Conservation (phyloP, 306 rosid species). For the Heteromeles arbutifolia region DNA sequence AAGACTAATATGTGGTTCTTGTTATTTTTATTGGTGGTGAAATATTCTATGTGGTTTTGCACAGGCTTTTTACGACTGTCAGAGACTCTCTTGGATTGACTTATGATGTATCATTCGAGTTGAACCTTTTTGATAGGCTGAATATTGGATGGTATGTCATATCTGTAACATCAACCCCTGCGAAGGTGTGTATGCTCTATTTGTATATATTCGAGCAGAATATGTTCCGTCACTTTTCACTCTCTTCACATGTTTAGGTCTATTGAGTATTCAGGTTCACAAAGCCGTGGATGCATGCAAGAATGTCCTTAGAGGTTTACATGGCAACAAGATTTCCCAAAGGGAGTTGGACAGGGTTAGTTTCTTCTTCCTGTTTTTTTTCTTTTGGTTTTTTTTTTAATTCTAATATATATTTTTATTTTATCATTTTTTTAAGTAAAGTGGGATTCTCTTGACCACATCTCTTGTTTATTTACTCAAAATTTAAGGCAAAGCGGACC, state of each 20-base stretch:
- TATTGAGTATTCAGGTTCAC: conserved; percentile 53
- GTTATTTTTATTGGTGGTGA: conserved; percentile 17
- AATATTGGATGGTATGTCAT: conserved; percentile 94
- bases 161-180: conserved; percentile 94
- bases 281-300: conserved; percentile 99
- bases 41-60: conserved; percentile 16
- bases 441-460: background rate
- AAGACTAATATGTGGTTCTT: background rate
- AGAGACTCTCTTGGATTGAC: conserved; percentile 97
- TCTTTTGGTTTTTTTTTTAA: background rate
- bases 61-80: conserved; percentile 91
- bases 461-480: background rate
- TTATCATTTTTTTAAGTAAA: too few relatives aligned
- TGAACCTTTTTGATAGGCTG: conserved; percentile 88
- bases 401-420: background rate
- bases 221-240: conserved; percentile 6
- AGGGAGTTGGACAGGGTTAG: conserved; percentile 98
- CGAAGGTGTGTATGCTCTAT: conserved; percentile 61
- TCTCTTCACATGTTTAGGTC: conserved; percentile 19
- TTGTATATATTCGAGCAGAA: conserved; percentile 1
- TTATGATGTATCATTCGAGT: conserved; percentile 89
- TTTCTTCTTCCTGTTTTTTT: background rate
- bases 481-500: conserved; percentile 75
- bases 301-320: conserved; percentile 89
- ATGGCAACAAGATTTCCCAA: conserved; percentile 77